Evolutionary conservation across 768 basidiomycete genomes (phyloP).

Genomic region (Tulasnella sp.): DNA sequence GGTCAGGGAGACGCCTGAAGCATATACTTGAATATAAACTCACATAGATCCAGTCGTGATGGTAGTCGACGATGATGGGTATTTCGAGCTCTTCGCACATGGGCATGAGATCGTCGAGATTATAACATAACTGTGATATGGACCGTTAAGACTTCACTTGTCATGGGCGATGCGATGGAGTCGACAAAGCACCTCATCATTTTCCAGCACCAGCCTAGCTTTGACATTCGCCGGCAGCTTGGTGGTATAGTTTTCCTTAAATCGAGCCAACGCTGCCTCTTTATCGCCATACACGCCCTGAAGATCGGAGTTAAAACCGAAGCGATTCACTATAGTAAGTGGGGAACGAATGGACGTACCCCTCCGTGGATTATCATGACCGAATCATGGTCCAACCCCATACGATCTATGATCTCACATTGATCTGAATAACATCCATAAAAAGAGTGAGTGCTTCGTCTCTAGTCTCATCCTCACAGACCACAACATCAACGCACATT

Average conservation of each 20-base stretch:
- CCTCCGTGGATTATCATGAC: conserved; percentile 80
- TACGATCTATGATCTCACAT: conserved; percentile 73
- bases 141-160: not conserved
- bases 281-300: conserved; percentile 83
- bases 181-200: conserved; percentile 61
- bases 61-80: conserved; percentile 65
- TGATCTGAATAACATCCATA: conserved; percentile 38
- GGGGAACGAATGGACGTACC: not conserved
- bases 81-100: conserved; percentile 75
- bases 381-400: conserved; percentile 72
- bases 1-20: too few species aligned
- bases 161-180: not conserved
- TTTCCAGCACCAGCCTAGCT: conserved; percentile 76
- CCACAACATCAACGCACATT: conserved; percentile 32
- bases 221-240: conserved; percentile 54
- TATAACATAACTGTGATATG: conserved; percentile 58
- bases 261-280: conserved; percentile 50
- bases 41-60: conserved; percentile 59
- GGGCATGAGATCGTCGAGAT: conserved; percentile 77
- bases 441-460: not conserved
- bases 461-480: not conserved
- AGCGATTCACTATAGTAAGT: not conserved
- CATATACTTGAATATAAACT: conserved; percentile 33
- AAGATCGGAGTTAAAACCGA: conserved; percentile 41
- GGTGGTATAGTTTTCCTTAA: conserved; percentile 57